phyloP scores from a whole-genome alignment of 345 rosid species.

The Hibiscus tridactylites region DNA sequence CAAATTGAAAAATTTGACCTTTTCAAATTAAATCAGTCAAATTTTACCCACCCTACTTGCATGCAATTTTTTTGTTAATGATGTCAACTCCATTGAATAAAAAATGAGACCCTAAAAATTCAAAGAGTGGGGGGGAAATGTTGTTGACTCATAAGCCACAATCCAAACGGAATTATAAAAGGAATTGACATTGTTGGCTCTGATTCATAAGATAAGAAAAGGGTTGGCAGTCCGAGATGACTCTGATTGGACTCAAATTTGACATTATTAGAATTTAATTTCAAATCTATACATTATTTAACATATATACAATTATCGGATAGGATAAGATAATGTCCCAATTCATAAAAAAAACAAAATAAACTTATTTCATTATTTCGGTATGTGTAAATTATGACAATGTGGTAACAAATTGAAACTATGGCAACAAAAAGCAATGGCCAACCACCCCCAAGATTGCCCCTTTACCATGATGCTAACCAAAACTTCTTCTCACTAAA shows the following conservation, averaged over 20 bases:
- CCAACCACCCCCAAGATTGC: neutral
- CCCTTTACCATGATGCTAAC: neutral
- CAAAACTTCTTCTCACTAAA: neutral
- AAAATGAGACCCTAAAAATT: too few relatives aligned
- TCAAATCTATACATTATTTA: neutral
- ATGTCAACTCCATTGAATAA: neutral
- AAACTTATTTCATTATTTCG: neutral
- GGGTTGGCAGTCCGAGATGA: neutral
- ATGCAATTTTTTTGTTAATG: neutral
- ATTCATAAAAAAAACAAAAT: neutral
- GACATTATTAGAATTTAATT: neutral
- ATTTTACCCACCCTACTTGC: too few relatives aligned
- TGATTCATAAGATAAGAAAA: slow-evolving; percentile 10
- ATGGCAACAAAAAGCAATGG: neutral
- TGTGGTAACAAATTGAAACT: neutral
- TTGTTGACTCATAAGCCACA: neutral
- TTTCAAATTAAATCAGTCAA: too few relatives aligned
- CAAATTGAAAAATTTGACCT: too few relatives aligned
- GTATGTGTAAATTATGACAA: neutral
- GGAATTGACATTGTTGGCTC: slow-evolving; percentile 13
- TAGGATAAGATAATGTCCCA: neutral
- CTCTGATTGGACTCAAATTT: slow-evolving; percentile 10
- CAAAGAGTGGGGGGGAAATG: neutral
- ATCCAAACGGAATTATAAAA: neutral
- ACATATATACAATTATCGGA: neutral